Conservation (phyloP, 441 rosid genomes). For the Corymbia citriodora region DNA sequence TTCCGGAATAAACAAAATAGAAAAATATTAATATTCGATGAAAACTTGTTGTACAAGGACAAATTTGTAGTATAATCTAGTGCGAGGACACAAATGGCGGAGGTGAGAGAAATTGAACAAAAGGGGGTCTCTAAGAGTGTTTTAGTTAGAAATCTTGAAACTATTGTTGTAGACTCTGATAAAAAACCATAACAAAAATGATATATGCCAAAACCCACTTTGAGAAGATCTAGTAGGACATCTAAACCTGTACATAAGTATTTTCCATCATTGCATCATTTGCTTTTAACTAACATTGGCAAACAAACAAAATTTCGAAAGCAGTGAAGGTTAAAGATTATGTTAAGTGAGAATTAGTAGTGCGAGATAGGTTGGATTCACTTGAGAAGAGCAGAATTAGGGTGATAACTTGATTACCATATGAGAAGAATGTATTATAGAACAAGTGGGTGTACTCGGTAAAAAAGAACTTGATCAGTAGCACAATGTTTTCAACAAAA, state of each 20-base stretch:
- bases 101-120: background rate
- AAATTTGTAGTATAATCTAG: background rate
- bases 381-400: accelerated
- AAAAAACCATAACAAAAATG: background rate
- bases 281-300: accelerated
- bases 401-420: background rate
- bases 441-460: no score
- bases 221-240: background rate
- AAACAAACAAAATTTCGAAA: background rate
- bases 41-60: background rate
- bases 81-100: accelerated
- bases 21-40: background rate
- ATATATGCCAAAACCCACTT: accelerated
- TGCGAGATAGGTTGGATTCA: background rate
- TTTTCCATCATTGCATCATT: background rate
- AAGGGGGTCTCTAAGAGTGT: background rate
- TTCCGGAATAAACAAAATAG: background rate
- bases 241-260: background rate
- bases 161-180: background rate
- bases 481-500: background rate
- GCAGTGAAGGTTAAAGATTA: background rate
- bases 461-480: background rate
- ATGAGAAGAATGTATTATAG: background rate
- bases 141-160: background rate
- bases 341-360: background rate